Evolutionary conservation across 768 basidiomycete genomes (phyloP).

Genomic region (Lentinus brumalis): DNA sequence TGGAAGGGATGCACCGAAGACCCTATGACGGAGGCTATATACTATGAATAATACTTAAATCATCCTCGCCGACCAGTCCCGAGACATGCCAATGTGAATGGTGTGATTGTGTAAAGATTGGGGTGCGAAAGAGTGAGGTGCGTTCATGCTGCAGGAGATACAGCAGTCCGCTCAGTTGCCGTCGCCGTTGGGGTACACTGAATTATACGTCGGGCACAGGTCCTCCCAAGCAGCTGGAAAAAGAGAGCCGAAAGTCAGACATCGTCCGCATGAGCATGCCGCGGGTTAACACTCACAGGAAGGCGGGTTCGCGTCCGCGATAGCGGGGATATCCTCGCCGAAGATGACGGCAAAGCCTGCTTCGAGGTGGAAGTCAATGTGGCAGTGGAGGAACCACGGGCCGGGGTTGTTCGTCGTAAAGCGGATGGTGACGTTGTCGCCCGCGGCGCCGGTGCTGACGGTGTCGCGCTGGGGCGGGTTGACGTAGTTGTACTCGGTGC

Average conservation of each 20-base stretch:
- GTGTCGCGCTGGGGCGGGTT: constrained; percentile 39
- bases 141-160: too few species aligned
- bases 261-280: not conserved
- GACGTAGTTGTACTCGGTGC: constrained; percentile 34
- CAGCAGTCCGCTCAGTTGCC: too few species aligned
- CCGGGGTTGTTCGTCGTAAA: constrained; percentile 31
- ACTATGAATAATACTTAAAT: too few species aligned
- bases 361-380: constrained; percentile 57
- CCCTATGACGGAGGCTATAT: too few species aligned
- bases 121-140: too few species aligned
- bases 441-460: constrained; percentile 25
- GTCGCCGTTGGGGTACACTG: not conserved
- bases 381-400: constrained; percentile 38
- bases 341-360: constrained; percentile 45
- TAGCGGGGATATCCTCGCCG: constrained; percentile 35
- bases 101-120: too few species aligned
- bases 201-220: constrained; percentile 19
- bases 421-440: constrained; percentile 31
- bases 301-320: constrained; percentile 17
- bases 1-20: too few species aligned
- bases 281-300: constrained; percentile 13
- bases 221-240: constrained; percentile 13
- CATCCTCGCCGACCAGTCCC: too few species aligned
- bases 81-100: too few species aligned
- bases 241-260: not conserved